A percentile compares a stretch with the other conserved stretches of the same genome.
Evolutionary conservation across 768 basidiomycete species (phyloP).

Genomic region (Thelephora ganbajun): DNA sequence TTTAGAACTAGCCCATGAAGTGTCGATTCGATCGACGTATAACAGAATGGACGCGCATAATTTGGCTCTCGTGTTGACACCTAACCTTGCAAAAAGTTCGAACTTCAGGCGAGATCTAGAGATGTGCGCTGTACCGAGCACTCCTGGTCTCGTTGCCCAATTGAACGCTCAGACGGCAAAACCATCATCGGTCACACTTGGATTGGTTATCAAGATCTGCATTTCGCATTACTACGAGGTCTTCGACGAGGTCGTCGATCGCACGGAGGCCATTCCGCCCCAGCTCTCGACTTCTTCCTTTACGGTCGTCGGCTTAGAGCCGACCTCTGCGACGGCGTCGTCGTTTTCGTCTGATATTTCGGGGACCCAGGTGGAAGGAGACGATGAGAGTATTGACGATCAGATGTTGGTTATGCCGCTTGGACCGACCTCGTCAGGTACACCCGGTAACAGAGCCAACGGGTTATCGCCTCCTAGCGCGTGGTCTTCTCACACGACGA

Average conservation of each 20-base stretch:
- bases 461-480: constrained; percentile 22
- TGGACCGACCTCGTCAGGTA: constrained; percentile 23
- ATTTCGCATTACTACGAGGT: constrained; percentile 77
- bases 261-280: constrained; percentile 34
- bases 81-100: constrained; percentile 62
- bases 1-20: constrained; percentile 67
- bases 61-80: constrained; percentile 64
- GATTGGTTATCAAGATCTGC: constrained; percentile 58
- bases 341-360: constrained; percentile 1
- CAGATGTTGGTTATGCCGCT: constrained; percentile 63
- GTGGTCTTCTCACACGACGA: constrained; percentile 14
- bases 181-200: constrained; percentile 37
- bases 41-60: constrained; percentile 82
- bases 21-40: constrained; percentile 46
- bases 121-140: constrained; percentile 53
- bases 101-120: constrained; percentile 58
- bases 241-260: constrained; percentile 71
- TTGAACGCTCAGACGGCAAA: constrained; percentile 25
- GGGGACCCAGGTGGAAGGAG: constrained; percentile 10
- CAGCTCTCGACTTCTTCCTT: constrained; percentile 2
- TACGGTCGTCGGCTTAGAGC: constrained; percentile 6
- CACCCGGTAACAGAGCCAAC: background rate
- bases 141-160: constrained; percentile 18
- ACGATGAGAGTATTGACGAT: constrained; percentile 67
- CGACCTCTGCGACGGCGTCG: constrained; percentile 8